Conservation (phyloP, 257 asterid genomes). For the Solanum bukasovii region DNA sequence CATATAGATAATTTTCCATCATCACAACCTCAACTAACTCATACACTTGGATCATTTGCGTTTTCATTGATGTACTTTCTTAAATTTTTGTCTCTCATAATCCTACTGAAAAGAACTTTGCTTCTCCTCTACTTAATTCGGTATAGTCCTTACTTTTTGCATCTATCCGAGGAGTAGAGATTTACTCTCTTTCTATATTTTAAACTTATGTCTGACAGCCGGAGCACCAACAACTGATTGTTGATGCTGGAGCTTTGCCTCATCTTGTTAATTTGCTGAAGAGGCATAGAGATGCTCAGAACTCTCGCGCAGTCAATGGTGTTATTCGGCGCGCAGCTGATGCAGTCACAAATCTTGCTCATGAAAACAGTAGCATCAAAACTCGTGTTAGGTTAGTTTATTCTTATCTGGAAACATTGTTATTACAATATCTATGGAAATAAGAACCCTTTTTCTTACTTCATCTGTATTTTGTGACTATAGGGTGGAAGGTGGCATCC, state of each 20-base stretch:
- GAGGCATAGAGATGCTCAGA: constrained; percentile 50
- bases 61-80: not conserved
- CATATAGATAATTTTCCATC: not conserved
- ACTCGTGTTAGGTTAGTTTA: constrained; percentile 68
- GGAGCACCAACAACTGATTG: constrained; percentile 95
- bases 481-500: constrained; percentile 95
- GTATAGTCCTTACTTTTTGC: not conserved
- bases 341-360: constrained; percentile 97
- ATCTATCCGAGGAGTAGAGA: not conserved
- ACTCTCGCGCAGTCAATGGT: constrained; percentile 75
- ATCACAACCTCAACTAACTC: not conserved
- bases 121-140: not conserved
- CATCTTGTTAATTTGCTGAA: constrained; percentile 81
- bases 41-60: not conserved
- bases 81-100: not conserved
- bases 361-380: constrained; percentile 91
- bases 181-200: not conserved
- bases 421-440: not conserved
- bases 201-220: constrained; percentile 43
- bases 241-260: constrained; percentile 93
- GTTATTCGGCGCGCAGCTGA: constrained; percentile 92
- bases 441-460: not conserved
- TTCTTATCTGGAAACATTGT: constrained; percentile 1
- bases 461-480: not conserved
- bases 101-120: not conserved